phyloP scores from a whole-genome alignment of 768 basidiomycete genomes.

The Lentinula boryana region DNA sequence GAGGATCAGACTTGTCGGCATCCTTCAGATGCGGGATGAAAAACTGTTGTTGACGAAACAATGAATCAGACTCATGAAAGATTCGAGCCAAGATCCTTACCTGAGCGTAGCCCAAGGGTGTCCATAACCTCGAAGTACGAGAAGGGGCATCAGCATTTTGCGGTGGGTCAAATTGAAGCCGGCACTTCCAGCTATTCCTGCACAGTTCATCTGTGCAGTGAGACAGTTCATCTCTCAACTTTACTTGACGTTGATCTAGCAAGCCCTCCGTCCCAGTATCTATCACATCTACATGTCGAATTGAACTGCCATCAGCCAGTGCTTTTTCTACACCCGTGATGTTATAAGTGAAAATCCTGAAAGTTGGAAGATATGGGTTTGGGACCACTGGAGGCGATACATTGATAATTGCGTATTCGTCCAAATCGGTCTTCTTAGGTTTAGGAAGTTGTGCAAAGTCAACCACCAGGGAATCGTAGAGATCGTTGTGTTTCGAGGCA shows the following conservation, averaged over 20 bases:
- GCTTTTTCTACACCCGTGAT: constrained; percentile 32
- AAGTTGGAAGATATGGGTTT: constrained; percentile 78
- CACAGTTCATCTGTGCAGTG: constrained; percentile 47
- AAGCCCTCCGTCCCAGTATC: constrained; percentile 29
- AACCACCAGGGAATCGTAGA: constrained; percentile 53
- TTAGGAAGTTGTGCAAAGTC: constrained; percentile 65
- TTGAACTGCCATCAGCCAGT: constrained; percentile 1
- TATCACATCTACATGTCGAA: constrained; percentile 17
- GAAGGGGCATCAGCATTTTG: constrained; percentile 65
- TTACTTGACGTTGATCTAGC: constrained; percentile 44
- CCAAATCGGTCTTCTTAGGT: constrained; percentile 45
- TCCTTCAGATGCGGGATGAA: constrained; percentile 53
- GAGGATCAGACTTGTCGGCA: constrained; percentile 41
- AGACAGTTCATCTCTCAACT: constrained; percentile 35
- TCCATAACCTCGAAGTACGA: constrained; percentile 60
- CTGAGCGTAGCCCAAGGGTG: constrained; percentile 82
- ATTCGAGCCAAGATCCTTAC: constrained; percentile 28
- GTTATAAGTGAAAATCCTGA: constrained; percentile 82
- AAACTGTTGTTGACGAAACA: constrained; percentile 37
- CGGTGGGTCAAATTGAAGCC: constrained; percentile 52
- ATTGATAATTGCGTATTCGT: constrained; percentile 71
- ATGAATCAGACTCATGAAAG: background rate
- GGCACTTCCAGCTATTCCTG: constrained; percentile 59
- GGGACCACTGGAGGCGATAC: constrained; percentile 81
- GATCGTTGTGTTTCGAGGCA: constrained; percentile 18